Percentiles rank a stretch among this genome's conserved stretches.
Evolutionary conservation across 1,284 basidiomycete species (phyloP).

Genomic region (Pseudozyma hubeiensis): DNA sequence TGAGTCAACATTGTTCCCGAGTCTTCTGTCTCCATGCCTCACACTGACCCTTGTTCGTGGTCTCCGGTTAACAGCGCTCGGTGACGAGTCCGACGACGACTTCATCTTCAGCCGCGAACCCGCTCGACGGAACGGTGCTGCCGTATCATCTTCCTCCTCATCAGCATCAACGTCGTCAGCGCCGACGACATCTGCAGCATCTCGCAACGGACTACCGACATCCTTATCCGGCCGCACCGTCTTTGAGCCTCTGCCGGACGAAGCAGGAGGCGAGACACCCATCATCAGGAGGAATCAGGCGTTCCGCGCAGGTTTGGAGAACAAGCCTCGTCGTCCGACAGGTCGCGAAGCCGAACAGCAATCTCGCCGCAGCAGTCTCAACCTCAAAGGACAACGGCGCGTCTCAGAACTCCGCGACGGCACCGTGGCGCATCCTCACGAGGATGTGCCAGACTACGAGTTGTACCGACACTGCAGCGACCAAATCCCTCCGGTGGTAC

Average conservation of each 20-base stretch:
- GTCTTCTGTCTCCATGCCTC: not conserved
- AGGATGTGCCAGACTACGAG: conserved; percentile 59
- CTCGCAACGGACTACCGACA: conserved; percentile 26
- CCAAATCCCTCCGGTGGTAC: conserved; percentile 55
- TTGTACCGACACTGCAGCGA: conserved; percentile 61
- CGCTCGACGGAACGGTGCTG: conserved; percentile 11
- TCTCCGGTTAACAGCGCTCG: conserved; percentile 14
- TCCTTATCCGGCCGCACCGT: conserved; percentile 31
- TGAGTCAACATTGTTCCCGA: conserved; percentile 2
- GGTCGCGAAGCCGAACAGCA: conserved; percentile 30
- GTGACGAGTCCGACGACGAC: conserved; percentile 46
- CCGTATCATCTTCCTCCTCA: conserved; percentile 11
- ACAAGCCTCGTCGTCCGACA: conserved; percentile 39
- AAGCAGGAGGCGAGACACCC: conserved; percentile 47
- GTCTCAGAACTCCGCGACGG: conserved; percentile 57
- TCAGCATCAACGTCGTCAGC: conserved; percentile 6
- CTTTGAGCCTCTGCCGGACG: conserved; percentile 49
- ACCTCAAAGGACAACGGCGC: conserved; percentile 56
- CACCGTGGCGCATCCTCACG: conserved; percentile 59
- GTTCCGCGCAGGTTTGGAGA: conserved; percentile 47
- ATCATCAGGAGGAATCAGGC: conserved; percentile 51
- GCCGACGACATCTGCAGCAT: conserved; percentile 1
- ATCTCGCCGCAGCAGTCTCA: conserved; percentile 55
- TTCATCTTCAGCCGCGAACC: conserved; percentile 52
- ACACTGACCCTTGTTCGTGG: conserved; percentile 1